phyloP scores from a whole-genome alignment of 75 land plant genomes.

The Selaginella moellendorffii region DNA sequence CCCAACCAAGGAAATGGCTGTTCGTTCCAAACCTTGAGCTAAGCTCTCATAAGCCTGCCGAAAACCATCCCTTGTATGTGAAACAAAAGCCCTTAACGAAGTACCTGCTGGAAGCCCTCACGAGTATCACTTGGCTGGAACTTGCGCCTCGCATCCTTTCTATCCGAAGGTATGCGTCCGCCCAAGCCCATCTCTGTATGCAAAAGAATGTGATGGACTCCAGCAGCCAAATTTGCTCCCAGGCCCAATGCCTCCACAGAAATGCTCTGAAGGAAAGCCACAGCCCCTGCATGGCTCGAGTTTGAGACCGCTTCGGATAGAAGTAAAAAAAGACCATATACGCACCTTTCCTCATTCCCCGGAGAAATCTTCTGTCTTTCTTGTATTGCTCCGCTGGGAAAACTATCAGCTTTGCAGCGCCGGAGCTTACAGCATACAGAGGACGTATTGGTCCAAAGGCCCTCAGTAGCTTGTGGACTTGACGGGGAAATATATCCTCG shows the following conservation, averaged over 20 bases:
- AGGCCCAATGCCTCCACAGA: constrained; percentile 73
- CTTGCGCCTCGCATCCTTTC: constrained; percentile 23
- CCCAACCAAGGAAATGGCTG: constrained; percentile 55
- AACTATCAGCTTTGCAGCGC: constrained; percentile 78
- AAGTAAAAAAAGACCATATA: constrained; percentile 1
- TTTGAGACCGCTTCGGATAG: not conserved
- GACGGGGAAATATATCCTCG: constrained; percentile 54
- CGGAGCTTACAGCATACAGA: constrained; percentile 62
- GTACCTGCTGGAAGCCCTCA: constrained; percentile 71
- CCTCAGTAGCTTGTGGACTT: constrained; percentile 66
- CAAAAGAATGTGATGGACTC: constrained; percentile 68
- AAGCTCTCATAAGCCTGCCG: constrained; percentile 69
- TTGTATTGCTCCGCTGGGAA: constrained; percentile 72
- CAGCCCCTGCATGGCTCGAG: constrained; percentile 31
- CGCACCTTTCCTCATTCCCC: constrained; percentile 77
- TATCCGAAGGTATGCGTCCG: constrained; percentile 15
- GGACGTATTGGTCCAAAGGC: constrained; percentile 70
- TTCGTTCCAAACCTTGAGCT: constrained; percentile 47
- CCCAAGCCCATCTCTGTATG: constrained; percentile 60
- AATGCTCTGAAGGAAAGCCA: constrained; percentile 63
- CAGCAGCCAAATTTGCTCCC: constrained; percentile 83
- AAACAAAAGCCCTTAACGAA: not conserved
- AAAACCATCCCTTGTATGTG: not conserved
- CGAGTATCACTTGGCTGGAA: constrained; percentile 56
- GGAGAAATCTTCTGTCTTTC: constrained; percentile 57